Percentiles rank a stretch among this genome's conserved stretches.
Evolutionary conservation across 2,329 filamentous ascomycete species (phyloP).

Genomic region (Stagonosporopsis rhizophila): DNA sequence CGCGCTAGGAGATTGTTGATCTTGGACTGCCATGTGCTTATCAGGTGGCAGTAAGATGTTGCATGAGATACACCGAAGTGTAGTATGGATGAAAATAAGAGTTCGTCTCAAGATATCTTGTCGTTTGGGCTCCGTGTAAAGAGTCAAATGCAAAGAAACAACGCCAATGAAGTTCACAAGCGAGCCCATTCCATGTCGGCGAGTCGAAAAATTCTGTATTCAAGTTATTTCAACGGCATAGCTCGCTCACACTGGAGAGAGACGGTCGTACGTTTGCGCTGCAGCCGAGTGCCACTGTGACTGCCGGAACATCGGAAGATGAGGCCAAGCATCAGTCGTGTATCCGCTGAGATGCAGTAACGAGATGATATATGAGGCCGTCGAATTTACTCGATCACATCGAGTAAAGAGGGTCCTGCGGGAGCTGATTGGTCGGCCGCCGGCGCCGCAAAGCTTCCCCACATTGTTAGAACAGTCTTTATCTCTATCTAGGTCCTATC

Average conservation of each 20-base stretch:
- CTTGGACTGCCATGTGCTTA: not conserved
- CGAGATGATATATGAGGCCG: constrained; percentile 24
- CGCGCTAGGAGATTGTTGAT: not conserved
- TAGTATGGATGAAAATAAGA: not conserved
- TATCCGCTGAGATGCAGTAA: constrained; percentile 11
- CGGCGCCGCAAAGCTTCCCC: constrained; percentile 25
- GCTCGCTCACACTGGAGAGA: not conserved
- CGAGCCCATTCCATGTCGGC: not conserved
- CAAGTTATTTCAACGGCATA: not conserved
- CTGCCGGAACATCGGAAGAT: constrained; percentile 7
- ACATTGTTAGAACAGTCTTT: constrained; percentile 28
- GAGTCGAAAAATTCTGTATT: not conserved
- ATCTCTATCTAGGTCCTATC: constrained; percentile 26
- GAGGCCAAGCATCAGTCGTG: constrained; percentile 4
- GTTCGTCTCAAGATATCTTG: not conserved
- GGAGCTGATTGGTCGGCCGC: constrained; percentile 27
- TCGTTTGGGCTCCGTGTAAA: not conserved
- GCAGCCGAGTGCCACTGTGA: not conserved
- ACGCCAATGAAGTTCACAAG: not conserved
- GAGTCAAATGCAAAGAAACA: not conserved
- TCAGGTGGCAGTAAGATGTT: not conserved
- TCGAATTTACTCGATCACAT: constrained; percentile 39
- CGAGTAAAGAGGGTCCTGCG: constrained; percentile 32
- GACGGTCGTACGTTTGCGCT: not conserved
- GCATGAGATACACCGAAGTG: not conserved